Percentiles rank a stretch among this genome's conserved stretches.
Evolutionary conservation across 106 monocot genomes (phyloP).

Genomic region (Allium fistulosum): DNA sequence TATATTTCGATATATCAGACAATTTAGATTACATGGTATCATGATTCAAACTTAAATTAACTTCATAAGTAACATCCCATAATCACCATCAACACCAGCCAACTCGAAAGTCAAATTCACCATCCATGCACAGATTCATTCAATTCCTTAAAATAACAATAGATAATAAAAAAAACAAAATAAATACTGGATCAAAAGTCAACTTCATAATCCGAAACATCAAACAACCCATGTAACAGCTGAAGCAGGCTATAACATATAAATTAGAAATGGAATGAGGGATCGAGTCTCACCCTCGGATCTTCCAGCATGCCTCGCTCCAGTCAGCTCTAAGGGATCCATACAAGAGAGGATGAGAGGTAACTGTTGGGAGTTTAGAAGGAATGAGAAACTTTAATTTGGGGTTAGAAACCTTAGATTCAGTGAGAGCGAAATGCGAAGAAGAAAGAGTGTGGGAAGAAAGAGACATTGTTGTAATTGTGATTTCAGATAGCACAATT

Average conservation of each 20-base stretch:
- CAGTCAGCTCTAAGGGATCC: slow-evolving; percentile 4
- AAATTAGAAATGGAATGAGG: neutral
- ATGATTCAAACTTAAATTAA: too few species aligned
- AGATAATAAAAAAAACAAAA: too few species aligned
- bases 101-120: too few species aligned
- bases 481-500: neutral
- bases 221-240: neutral
- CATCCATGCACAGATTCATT: too few species aligned
- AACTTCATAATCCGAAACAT: too few species aligned
- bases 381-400: neutral
- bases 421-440: neutral
- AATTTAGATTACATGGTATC: too few species aligned
- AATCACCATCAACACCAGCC: too few species aligned
- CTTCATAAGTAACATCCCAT: too few species aligned
- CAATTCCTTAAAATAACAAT: too few species aligned
- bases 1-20: too few species aligned
- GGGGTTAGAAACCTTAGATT: neutral
- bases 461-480: slow-evolving; percentile 5
- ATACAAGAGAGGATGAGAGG: neutral
- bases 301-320: neutral
- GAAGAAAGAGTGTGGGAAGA: slow-evolving; percentile 8
- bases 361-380: neutral
- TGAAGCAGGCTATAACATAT: too few species aligned
- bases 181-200: too few species aligned
- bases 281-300: slow-evolving; percentile 19